These are phyloP conservation scores for Limonium bicolor DNA, from an alignment of 148 eudicot species.

Conservation along the genomic window DNA sequence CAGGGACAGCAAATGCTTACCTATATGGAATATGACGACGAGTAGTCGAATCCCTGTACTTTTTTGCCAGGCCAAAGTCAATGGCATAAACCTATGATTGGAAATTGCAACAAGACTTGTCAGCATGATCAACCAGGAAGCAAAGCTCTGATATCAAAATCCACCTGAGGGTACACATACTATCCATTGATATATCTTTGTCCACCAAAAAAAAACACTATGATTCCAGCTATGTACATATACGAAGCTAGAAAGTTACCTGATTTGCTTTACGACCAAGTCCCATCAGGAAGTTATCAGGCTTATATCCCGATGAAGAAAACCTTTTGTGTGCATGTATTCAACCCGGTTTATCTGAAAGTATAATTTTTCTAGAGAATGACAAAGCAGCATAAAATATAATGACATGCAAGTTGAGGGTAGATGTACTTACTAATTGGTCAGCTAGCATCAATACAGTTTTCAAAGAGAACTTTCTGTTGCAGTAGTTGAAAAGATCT, in stretches of 20 bases:
- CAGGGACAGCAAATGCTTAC: slow-evolving; percentile 11
- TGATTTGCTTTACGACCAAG: slow-evolving; percentile 89
- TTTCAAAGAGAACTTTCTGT: slow-evolving; percentile 54
- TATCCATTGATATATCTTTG: no score
- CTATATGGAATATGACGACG: slow-evolving; percentile 88
- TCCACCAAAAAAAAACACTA: no score
- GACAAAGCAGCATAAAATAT: background rate
- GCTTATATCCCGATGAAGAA: slow-evolving; percentile 94
- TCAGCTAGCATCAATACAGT: slow-evolving; percentile 92
- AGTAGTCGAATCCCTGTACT: slow-evolving; percentile 79
- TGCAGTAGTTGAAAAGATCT: slow-evolving; percentile 80
- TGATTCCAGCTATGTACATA: background rate
- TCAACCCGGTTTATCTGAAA: slow-evolving; percentile 75
- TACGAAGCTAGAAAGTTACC: slow-evolving; percentile 24
- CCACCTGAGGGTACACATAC: no score
- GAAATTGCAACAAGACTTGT: no score
- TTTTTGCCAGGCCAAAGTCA: slow-evolving; percentile 82
- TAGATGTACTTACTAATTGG: slow-evolving; percentile 44
- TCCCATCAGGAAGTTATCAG: slow-evolving; percentile 88
- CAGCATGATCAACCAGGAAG: no score
- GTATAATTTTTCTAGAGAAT: background rate
- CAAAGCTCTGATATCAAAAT: no score
- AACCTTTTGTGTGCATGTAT: slow-evolving; percentile 74
- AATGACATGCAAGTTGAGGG: background rate
- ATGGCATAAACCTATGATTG: slow-evolving; percentile 72